phyloP scores from a whole-genome alignment of 1,284 basidiomycete species.

The Vanrija pseudolonga region DNA sequence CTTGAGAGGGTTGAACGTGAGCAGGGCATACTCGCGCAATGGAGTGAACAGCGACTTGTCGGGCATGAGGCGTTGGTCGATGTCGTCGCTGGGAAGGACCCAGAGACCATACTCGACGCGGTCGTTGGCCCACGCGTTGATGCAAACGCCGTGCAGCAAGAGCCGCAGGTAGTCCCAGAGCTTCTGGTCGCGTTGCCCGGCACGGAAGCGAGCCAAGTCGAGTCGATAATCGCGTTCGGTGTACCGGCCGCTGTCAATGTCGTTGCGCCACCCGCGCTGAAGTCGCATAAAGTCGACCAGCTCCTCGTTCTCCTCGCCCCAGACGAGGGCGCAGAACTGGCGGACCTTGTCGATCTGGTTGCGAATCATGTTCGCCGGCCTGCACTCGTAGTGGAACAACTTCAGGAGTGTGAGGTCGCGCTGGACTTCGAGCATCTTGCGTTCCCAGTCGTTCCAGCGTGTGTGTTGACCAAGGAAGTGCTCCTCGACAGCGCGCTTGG shows the following conservation, averaged over 20 bases:
- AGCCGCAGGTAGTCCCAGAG: slow-evolving; percentile 9
- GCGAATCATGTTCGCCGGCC: no score
- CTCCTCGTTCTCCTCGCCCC: slow-evolving; percentile 3
- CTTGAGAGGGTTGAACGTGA: no score
- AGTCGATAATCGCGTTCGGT: neutral
- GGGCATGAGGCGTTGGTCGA: neutral
- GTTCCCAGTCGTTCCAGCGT: slow-evolving; percentile 17
- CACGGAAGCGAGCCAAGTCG: neutral
- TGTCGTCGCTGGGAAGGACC: slow-evolving; percentile 33
- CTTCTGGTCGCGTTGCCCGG: neutral
- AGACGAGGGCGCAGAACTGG: neutral
- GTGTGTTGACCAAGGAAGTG: slow-evolving; percentile 26
- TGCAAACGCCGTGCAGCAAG: slow-evolving; percentile 11
- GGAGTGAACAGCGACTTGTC: slow-evolving; percentile 6
- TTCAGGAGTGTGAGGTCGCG: neutral
- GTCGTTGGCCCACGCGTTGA: slow-evolving; percentile 22
- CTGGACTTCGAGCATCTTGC: slow-evolving; percentile 18
- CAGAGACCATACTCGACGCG: slow-evolving; percentile 28
- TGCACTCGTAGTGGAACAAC: neutral
- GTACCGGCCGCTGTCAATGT: slow-evolving; percentile 8
- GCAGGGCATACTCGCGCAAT: neutral
- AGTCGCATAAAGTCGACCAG: neutral
- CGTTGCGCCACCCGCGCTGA: neutral
- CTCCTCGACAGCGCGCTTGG: slow-evolving; percentile 20
- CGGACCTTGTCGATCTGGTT: neutral